Percentiles rank a stretch among this genome's conserved stretches.
Evolutionary conservation across 306 rosid species (phyloP).

Genomic region (Malus sieversii): DNA sequence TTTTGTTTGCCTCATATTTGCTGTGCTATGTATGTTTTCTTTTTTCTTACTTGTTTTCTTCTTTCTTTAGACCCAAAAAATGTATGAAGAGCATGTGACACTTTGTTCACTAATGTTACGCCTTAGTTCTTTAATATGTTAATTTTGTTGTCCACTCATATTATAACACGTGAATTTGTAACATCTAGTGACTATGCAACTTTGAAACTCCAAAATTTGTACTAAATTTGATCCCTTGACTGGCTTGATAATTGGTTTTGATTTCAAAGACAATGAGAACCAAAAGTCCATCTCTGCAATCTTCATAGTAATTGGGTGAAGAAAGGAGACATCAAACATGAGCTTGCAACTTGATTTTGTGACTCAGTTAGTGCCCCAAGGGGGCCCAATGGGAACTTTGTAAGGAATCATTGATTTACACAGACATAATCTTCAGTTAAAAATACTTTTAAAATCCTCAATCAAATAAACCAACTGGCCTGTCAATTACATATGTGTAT

Average conservation of each 20-base stretch:
- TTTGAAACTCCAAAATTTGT: too few species aligned
- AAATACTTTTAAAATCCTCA: slow-evolving; percentile 14
- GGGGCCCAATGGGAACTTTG: slow-evolving; percentile 35
- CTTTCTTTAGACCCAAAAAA: background rate
- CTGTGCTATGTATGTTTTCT: background rate
- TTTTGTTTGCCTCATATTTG: background rate
- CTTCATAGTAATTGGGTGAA: background rate
- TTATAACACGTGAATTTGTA: too few species aligned
- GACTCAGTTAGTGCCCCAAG: slow-evolving; percentile 12
- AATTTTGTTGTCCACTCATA: too few species aligned
- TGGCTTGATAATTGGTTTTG: background rate
- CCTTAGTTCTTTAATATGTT: too few species aligned
- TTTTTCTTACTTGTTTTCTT: background rate
- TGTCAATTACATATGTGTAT: slow-evolving; percentile 28
- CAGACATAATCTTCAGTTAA: slow-evolving; percentile 42
- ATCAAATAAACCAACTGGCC: slow-evolving; percentile 22
- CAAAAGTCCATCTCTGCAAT: background rate
- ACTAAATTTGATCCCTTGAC: too few species aligned
- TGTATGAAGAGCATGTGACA: too few species aligned
- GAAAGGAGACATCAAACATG: background rate
- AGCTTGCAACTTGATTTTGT: slow-evolving; percentile 17
- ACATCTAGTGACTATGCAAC: too few species aligned
- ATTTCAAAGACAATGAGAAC: background rate
- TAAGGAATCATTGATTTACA: slow-evolving; percentile 36
- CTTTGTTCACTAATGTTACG: too few species aligned